phyloP scores from a whole-genome alignment of 1,284 basidiomycete genomes.

The Sporisorium sorghi region DNA sequence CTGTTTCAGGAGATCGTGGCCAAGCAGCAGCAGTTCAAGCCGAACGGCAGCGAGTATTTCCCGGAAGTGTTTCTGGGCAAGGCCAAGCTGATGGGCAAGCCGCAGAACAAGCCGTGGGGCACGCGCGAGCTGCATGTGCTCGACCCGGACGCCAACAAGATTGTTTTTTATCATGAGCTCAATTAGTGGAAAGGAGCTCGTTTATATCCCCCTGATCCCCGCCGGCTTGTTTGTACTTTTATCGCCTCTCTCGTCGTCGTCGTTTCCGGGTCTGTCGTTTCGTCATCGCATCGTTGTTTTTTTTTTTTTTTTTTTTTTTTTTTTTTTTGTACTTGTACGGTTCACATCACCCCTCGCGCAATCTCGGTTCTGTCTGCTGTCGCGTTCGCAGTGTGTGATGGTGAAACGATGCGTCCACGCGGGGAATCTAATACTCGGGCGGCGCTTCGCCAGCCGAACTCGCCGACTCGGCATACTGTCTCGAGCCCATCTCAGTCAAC shows the following conservation, averaged over 20 bases:
- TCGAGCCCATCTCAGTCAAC: conserved; percentile 66
- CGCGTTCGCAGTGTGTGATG: neutral
- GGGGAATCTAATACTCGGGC: conserved; percentile 27
- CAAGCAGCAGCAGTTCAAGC: conserved; percentile 46
- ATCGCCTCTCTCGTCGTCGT: no score
- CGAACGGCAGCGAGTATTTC: conserved; percentile 54
- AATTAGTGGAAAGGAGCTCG: conserved; percentile 7
- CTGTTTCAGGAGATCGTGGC: conserved; percentile 40
- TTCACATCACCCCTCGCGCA: no score
- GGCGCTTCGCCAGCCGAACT: conserved; percentile 25
- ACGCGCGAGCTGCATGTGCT: conserved; percentile 52
- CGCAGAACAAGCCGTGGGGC: conserved; percentile 58
- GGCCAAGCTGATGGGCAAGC: conserved; percentile 47
- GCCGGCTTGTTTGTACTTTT: no score
- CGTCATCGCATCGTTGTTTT: no score
- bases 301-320: no score
- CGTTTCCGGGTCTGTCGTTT: no score
- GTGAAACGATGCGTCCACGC: neutral
- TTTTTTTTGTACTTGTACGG: no score
- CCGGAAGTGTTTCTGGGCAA: conserved; percentile 46
- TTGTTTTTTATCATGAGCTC: conserved; percentile 53
- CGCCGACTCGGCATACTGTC: conserved; percentile 52
- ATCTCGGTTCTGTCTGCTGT: no score
- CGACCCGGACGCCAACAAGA: conserved; percentile 60
- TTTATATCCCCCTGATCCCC: neutral